Evolutionary conservation across 1,284 basidiomycete species (phyloP), one percentile per base, ranked within the genome.

Genomic region (Malassezia slooffiae): DNA sequence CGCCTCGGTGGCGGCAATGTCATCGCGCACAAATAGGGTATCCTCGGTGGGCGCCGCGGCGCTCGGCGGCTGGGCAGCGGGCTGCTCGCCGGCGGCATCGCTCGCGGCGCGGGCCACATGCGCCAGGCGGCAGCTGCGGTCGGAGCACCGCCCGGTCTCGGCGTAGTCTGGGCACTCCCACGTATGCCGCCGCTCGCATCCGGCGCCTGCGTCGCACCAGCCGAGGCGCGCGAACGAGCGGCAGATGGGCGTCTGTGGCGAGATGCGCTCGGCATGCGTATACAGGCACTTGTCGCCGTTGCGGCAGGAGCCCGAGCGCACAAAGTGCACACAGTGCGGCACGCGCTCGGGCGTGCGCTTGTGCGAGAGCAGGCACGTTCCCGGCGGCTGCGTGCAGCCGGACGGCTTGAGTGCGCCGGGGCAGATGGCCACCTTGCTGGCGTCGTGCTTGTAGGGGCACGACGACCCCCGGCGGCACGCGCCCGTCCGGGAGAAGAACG

Each of bases 311-410:
- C 57, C 48, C 1, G 43, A 32, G 1, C 60, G 34, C 12, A 62
- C 40, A 27, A 50, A 69, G 39, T 67, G 65, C 1, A 61, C 60
- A 32, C 66, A 69, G 38, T 67, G 60, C 23, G 66, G 66, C n/a
- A 56, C 50, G 2, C 60, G 35, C 21, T 69, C 52, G 2, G 58
- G 24, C 29, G 42, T 41, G 3, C 35, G 50, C 5, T 45, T 54
- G 27, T 69, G 66, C 12, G 58, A 60, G 11, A 69, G 41, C 19
- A 51, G 54, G 50, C 66, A 69, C 9, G 60, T 56, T 0, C 62
- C 61, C 13, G 46, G 43, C 8, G 62, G 46, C 29, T 56, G 23
- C 4, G 41, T 43, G 49, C 66, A 69, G 3, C 66, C 66, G 0
- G 36, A 34, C 1, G 64, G 51, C 10, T 58, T 47, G 3, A 69